Evolutionary conservation across 495 filamentous ascomycete genomes (phyloP), one percentile per base, ranked within the genome.

Genomic region (Penicillium tannophilum): DNA sequence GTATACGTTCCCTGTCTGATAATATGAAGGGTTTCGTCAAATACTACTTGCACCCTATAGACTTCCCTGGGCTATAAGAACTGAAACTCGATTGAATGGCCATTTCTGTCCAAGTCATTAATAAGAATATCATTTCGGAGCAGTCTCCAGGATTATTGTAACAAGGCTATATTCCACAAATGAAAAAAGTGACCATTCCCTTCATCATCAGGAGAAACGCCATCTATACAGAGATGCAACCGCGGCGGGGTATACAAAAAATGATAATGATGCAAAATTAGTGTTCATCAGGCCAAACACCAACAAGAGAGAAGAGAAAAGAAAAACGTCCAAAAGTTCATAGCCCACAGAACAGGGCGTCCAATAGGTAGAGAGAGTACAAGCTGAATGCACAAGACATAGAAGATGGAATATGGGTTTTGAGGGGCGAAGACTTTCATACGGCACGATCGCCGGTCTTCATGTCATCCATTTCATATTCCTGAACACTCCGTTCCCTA

Each of bases 401-500:
- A 17, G 26, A 33, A 49, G 46, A 33, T 24, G 24, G n/a, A 26
- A 31, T 17, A n/a, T 31, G 35, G 10, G 10, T n/a, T n/a, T n/a
- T n/a, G n/a, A n/a, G n/a, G 16, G 31, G 14, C 48, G 30, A 24
- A 8, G 14, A 39, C 14, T 26, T 52, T 72, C 52, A 79, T 67
- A 75, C 75, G 50, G 70, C 67, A 44, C 63, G 68, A 56, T 72
- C 76, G 33, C 63, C 78, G 33, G 72, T 72, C 57, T 79, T 83
- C 81, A 88, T 81, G 11, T 75, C 79, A 52, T 88, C 86, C 91
- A 96, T 89, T 73, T 96, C 92, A 75, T 95, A 97, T 56, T 88
- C 84, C 63, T 82, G 77, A 11, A 78, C 64, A 58, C 68, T 68
- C 35, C 77, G 70, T 10, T 65, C 69, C 0, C 71, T 71, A 4